Evolutionary conservation across 371 early-diverging fungal species (phyloP).

Genomic region (Syncephalis plumigaleata): DNA sequence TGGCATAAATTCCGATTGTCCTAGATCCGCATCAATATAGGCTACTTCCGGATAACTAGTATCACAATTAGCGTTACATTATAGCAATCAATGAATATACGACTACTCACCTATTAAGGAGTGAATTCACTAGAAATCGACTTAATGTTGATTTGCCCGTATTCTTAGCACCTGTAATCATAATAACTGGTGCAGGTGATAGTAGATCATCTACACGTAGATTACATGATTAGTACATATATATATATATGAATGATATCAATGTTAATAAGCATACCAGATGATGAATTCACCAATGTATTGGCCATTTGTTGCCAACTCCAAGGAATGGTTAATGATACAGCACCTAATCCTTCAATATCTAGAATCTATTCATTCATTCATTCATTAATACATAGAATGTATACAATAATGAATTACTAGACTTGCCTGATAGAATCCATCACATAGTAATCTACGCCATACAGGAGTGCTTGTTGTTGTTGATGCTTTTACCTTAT

Average conservation of each 20-base stretch:
- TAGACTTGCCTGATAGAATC: neutral
- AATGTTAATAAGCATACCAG: no score
- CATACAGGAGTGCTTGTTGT: no score
- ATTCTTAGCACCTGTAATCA: conserved; percentile 49
- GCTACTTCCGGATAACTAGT: conserved; percentile 34
- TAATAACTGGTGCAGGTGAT: conserved; percentile 16
- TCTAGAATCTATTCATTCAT: neutral
- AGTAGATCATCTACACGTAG: neutral
- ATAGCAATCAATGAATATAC: neutral
- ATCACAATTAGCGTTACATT: neutral
- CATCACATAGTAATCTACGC: neutral
- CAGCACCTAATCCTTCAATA: neutral
- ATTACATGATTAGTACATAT: no score
- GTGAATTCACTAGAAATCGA: conserved; percentile 38
- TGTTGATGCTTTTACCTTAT: no score
- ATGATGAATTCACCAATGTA: neutral
- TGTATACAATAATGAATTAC: neutral
- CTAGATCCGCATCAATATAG: conserved; percentile 64
- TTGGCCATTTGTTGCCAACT: neutral
- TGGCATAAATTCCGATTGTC: conserved; percentile 66
- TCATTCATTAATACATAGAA: neutral
- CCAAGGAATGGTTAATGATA: neutral
- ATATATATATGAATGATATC: no score
- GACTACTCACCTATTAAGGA: conserved; percentile 34
- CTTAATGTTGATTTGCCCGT: conserved; percentile 64